A percentile compares a stretch with the other conserved stretches of the same genome.
Conservation (phyloP, 2,329 filamentous ascomycete genomes). For the Colletotrichum sp. region DNA sequence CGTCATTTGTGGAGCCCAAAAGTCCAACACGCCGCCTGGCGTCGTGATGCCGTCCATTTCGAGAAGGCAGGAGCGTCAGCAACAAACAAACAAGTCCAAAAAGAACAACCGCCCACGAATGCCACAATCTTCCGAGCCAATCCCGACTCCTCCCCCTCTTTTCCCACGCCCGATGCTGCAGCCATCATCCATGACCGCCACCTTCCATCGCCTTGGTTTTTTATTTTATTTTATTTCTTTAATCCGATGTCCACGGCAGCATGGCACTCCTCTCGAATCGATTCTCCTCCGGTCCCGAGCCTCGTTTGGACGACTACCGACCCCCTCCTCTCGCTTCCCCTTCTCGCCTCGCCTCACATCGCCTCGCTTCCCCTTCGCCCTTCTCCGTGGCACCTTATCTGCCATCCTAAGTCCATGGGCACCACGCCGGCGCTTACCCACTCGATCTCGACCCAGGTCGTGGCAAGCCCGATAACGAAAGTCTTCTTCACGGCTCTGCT, state of each 20-base stretch:
- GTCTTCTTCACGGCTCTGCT: not conserved
- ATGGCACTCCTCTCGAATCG: not conserved
- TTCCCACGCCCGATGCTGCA: not conserved
- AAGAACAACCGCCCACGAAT: not conserved
- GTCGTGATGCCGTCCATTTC: conserved; percentile 17
- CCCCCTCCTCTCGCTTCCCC: not conserved
- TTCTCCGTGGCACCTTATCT: not conserved
- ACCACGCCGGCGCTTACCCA: not conserved
- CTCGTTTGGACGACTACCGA: not conserved
- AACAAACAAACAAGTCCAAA: conserved; percentile 9
- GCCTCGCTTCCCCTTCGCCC: not conserved
- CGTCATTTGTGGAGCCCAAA: not conserved
- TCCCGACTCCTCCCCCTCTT: not conserved
- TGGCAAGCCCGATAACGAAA: not conserved
- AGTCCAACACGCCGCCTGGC: conserved; percentile 4
- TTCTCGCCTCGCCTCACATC: not conserved
- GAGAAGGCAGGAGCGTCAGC: conserved; percentile 3
- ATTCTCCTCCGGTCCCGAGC: not conserved
- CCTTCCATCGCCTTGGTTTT: not conserved
- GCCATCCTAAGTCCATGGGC: not conserved
- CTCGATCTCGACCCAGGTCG: not conserved
- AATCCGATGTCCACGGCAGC: not conserved
- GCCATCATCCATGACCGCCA: not conserved
- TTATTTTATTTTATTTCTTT: not conserved
- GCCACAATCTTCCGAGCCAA: not conserved